Conservation (phyloP, 345 rosid genomes). For the Syzygium oleosum region DNA sequence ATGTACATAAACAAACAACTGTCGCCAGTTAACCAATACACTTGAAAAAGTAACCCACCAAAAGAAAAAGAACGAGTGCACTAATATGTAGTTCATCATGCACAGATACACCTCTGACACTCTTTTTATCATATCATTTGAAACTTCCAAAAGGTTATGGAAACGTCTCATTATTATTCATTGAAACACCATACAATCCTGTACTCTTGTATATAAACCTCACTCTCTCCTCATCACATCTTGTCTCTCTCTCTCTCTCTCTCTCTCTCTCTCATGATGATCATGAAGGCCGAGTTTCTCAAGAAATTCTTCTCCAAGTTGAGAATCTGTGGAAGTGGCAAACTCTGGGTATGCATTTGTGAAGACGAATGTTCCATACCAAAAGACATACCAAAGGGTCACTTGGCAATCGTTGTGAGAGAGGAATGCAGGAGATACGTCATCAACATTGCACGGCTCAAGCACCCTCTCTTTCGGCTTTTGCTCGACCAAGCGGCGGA, state of each 20-base stretch:
- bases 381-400: slow-evolving; percentile 30
- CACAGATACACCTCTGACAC: neutral
- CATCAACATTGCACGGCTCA: slow-evolving; percentile 10
- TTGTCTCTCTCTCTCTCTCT: neutral
- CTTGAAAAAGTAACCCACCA: too few relatives aligned
- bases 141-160: neutral
- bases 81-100: neutral
- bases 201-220: neutral
- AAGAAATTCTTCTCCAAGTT: neutral
- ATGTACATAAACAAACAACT: neutral
- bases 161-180: neutral
- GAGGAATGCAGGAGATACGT: slow-evolving; percentile 27
- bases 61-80: too few relatives aligned
- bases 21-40: neutral
- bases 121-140: neutral
- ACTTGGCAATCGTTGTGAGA: slow-evolving; percentile 27
- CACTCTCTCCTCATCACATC: neutral
- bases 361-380: slow-evolving; percentile 2
- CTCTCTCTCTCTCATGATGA: neutral
- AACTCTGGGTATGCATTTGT: neutral
- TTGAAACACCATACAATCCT: neutral
- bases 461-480: slow-evolving; percentile 22
- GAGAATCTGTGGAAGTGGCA: neutral
- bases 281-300: neutral
- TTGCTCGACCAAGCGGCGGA: slow-evolving; percentile 28